A percentile compares a stretch with the other conserved stretches of the same genome.
phyloP scores from a whole-genome alignment of 176 grass and related monocot genomes.

The Paspalum vaginatum region DNA sequence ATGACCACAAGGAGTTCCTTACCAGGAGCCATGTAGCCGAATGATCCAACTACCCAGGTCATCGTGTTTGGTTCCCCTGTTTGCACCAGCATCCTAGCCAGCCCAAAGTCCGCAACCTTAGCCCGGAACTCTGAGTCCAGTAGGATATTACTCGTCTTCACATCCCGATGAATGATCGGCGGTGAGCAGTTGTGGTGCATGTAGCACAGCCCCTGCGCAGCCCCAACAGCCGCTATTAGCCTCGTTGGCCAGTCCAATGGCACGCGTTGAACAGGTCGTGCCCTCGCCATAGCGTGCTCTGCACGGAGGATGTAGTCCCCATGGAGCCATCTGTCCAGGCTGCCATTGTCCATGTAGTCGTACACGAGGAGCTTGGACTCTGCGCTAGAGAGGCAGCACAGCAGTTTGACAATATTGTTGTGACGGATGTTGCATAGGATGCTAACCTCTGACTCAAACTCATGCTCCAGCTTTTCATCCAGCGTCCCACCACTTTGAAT shows the following conservation, averaged over 20 bases:
- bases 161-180: background rate
- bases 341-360: background rate
- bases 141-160: background rate
- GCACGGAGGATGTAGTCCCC: background rate
- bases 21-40: background rate
- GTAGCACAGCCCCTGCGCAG: background rate
- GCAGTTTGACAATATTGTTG: background rate
- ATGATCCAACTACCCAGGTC: background rate
- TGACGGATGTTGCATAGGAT: background rate
- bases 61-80: background rate
- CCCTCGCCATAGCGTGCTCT: background rate
- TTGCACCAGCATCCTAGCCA: background rate
- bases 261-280: background rate
- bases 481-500: conserved; percentile 35
- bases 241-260: background rate
- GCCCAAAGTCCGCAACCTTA: background rate
- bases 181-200: background rate
- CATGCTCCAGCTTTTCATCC: background rate
- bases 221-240: background rate
- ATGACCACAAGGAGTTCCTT: background rate
- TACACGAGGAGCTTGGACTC: background rate
- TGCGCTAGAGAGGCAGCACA: background rate
- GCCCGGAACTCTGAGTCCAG: background rate
- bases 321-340: background rate
- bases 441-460: background rate